Evolutionary conservation across 345 rosid genomes (phyloP), one percentile per base, ranked within the genome.

Genomic region (Lumnitzera littorea): DNA sequence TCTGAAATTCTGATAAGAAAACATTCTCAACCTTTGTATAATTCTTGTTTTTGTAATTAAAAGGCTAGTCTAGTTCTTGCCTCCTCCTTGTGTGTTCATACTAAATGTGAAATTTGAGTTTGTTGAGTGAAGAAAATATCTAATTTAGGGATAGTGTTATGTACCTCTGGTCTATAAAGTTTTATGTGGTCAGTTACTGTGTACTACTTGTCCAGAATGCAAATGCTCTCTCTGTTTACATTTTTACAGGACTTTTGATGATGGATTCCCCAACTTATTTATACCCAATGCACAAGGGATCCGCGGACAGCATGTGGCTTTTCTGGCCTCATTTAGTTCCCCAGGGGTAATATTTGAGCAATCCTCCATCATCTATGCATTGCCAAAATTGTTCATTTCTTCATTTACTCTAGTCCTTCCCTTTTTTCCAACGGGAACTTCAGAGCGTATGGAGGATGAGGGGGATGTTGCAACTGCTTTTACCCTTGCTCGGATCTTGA

Each of bases 371-470:
- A 87, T 90, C 36, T 94, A 89, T 55, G 97, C 97, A 13, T 77
- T 89, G 63, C 99, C 97, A 0, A 94, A 94, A 66, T 72, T 94
- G 74, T 94, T 94, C 62, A 62, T 89, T 31, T 94, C 99, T 11
- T 94, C 97, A 0, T 89, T 94, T 64, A 94, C 97, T 9, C 84
- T 94, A 1, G 97, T 94, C 71, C 95, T 94, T 36, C 99, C 99
- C 0, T 94, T 94, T 62, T 94, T 94, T 57, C 99, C 99, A 5
- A 94, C 97, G 3, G 99, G 99, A 13, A 94, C 99, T 46, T 94
- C 91, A 0, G 99, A 94, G 82, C 83, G 97, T 23, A 94, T 94
- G 99, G 99, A 94, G 72, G 99, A 94, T 2, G 99, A 94, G 69
- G 99, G 99, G 46, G 97, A 90, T 56, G 91, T 87, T 6, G 97